A percentile compares a stretch with the other conserved stretches of the same genome.
These are phyloP conservation scores for Xylaria sp. DNA, from an alignment of 2,329 filamentous ascomycete species.

Conservation along the genomic window DNA sequence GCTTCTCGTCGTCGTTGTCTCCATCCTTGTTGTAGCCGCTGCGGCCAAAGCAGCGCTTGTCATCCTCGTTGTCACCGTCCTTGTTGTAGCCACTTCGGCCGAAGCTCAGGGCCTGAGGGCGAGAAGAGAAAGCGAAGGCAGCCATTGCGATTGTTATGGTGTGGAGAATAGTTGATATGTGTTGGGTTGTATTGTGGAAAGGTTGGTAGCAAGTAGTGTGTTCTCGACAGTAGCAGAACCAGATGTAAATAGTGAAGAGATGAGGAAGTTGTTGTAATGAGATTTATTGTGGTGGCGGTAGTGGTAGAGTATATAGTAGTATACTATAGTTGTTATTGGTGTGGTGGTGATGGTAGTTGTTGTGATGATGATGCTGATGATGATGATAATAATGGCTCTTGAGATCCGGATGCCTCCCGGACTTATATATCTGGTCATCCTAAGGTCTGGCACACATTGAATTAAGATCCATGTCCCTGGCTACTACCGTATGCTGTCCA, in stretches of 20 bases:
- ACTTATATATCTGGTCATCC: slow-evolving; percentile 35
- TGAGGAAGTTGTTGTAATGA: slow-evolving; percentile 13
- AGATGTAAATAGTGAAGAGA: slow-evolving; percentile 14
- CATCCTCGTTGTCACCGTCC: slow-evolving; percentile 53
- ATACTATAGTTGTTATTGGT: background rate
- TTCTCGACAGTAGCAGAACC: slow-evolving; percentile 21
- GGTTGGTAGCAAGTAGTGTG: slow-evolving; percentile 19
- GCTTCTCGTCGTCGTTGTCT: slow-evolving; percentile 40
- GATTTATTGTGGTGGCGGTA: slow-evolving; percentile 11
- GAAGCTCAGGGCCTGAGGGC: slow-evolving; percentile 50
- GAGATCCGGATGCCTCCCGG: slow-evolving; percentile 30
- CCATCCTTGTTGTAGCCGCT: slow-evolving; percentile 52
- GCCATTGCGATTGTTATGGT: slow-evolving; percentile 52
- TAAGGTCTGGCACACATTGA: slow-evolving; percentile 26
- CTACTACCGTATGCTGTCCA: slow-evolving; percentile 20
- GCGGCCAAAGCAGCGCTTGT: slow-evolving; percentile 50
- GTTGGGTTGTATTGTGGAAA: slow-evolving; percentile 20
- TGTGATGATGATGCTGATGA: slow-evolving; percentile 44
- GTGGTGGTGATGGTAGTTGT: slow-evolving; percentile 24
- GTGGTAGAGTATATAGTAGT: background rate
- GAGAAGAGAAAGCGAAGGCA: slow-evolving; percentile 49
- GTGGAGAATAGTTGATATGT: slow-evolving; percentile 20
- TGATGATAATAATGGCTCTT: slow-evolving; percentile 34
- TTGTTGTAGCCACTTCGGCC: slow-evolving; percentile 63
- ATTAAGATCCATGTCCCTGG: slow-evolving; percentile 24